A percentile compares a stretch with the other conserved stretches of the same genome.
Conservation (phyloP, 768 basidiomycete species). For the Nidula microcarpa region DNA sequence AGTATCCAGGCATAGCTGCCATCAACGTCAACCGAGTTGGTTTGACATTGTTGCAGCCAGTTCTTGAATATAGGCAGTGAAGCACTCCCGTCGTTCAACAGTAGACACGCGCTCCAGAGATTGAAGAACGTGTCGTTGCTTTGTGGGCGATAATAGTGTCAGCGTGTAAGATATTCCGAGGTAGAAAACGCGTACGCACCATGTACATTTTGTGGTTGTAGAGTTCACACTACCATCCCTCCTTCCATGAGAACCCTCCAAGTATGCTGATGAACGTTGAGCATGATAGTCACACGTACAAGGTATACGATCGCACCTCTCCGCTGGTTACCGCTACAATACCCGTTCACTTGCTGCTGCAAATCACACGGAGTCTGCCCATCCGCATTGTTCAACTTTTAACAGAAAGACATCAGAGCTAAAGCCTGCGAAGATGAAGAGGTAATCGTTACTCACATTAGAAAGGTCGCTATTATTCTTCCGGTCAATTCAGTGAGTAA, state of each 20-base stretch:
- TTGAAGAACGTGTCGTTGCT: slow-evolving; percentile 14
- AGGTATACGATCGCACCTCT: too few species aligned
- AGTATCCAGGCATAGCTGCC: neutral
- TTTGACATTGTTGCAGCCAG: neutral
- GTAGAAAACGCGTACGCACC: neutral
- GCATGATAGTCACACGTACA: too few species aligned
- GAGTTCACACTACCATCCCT: neutral
- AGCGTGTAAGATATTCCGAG: neutral
- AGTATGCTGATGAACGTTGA: too few species aligned
- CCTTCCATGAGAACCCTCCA: neutral
- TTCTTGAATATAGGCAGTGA: neutral
- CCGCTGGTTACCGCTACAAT: too few species aligned
- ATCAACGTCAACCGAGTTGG: neutral
- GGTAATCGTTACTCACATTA: too few species aligned
- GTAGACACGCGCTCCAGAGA: slow-evolving; percentile 19
- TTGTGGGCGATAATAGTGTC: neutral
- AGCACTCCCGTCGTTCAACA: neutral
- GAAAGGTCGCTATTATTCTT: too few species aligned
- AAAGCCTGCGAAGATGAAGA: too few species aligned
- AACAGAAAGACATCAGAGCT: too few species aligned
- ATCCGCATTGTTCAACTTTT: too few species aligned
- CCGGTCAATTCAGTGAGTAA: too few species aligned
- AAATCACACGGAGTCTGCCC: too few species aligned
- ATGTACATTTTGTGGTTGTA: neutral
- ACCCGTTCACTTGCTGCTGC: too few species aligned